These are phyloP conservation scores for Emergomyces pasteurianus DNA, from an alignment of 2,329 filamentous ascomycete genomes.

Conservation along the genomic window DNA sequence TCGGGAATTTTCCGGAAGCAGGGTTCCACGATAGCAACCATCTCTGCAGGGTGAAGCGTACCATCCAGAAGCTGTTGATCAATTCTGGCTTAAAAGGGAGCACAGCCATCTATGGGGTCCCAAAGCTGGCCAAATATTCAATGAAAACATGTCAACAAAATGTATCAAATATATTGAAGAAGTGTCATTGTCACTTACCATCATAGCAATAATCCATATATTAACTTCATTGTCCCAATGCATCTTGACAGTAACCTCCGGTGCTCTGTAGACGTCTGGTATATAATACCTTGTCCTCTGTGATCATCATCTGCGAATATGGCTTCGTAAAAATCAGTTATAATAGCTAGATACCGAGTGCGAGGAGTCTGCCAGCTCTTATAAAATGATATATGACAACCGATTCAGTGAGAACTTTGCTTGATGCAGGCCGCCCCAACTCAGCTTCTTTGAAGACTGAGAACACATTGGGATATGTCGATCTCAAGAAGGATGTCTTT, in stretches of 20 bases:
- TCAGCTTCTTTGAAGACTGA: conserved; percentile 8
- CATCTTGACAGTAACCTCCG: conserved; percentile 16
- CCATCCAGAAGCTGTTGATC: not conserved
- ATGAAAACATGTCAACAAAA: no score
- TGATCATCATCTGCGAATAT: not conserved
- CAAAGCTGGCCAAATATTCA: conserved; percentile 3
- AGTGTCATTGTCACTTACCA: conserved; percentile 9
- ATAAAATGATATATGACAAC: conserved; percentile 9
- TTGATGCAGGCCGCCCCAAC: conserved; percentile 2
- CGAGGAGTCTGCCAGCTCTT: conserved; percentile 5
- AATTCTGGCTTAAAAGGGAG: conserved; percentile 1
- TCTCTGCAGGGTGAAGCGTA: conserved; percentile 3
- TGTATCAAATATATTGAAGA: no score
- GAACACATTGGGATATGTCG: conserved; percentile 2
- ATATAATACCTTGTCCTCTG: conserved; percentile 9
- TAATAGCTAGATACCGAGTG: conserved; percentile 2
- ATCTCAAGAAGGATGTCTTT: conserved; percentile 8
- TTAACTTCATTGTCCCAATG: conserved; percentile 14
- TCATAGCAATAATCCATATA: conserved; percentile 16
- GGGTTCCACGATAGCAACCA: conserved; percentile 4
- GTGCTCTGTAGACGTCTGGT: conserved; percentile 15
- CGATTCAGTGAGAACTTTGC: conserved; percentile 9
- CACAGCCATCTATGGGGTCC: conserved; percentile 1
- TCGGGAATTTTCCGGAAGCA: conserved; percentile 1
- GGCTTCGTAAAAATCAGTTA: conserved; percentile 8